These are phyloP conservation scores for Pythium guiyangense DNA, from an alignment of 352 stramenopile species.

Conservation along the genomic window DNA sequence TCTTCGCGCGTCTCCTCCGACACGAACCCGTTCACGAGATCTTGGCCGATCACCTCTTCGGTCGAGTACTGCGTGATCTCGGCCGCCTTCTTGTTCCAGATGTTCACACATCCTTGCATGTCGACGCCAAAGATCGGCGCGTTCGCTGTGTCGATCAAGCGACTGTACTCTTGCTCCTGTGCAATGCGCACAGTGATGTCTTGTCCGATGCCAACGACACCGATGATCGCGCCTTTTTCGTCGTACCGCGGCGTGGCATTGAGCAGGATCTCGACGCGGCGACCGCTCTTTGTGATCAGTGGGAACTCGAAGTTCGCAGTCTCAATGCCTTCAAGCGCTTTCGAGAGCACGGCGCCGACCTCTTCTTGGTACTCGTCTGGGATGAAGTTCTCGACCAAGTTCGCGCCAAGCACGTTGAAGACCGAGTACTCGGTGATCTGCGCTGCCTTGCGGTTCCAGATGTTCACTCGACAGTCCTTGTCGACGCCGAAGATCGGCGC, in stretches of 20 bases:
- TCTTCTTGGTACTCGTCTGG: slow-evolving; percentile 44
- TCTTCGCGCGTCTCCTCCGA: slow-evolving; percentile 18
- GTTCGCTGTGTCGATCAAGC: slow-evolving; percentile 64
- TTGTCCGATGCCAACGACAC: slow-evolving; percentile 37
- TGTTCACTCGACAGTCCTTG: slow-evolving; percentile 59
- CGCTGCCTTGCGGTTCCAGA: slow-evolving; percentile 79
- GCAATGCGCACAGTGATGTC: slow-evolving; percentile 65
- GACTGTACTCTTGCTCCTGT: slow-evolving; percentile 56
- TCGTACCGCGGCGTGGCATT: slow-evolving; percentile 56
- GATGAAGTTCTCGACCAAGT: slow-evolving; percentile 79
- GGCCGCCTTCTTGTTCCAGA: slow-evolving; percentile 84
- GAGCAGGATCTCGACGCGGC: slow-evolving; percentile 41
- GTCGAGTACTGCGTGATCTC: slow-evolving; percentile 82
- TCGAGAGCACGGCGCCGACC: slow-evolving; percentile 45
- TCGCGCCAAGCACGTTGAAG: slow-evolving; percentile 58
- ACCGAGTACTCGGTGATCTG: slow-evolving; percentile 75
- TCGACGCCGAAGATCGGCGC: slow-evolving; percentile 82
- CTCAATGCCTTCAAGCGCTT: slow-evolving; percentile 43
- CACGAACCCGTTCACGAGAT: slow-evolving; percentile 40
- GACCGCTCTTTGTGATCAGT: slow-evolving; percentile 47
- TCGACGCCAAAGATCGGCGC: slow-evolving; percentile 65
- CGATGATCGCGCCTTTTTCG: slow-evolving; percentile 18
- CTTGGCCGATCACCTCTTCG: slow-evolving; percentile 74
- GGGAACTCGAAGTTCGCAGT: slow-evolving; percentile 62
- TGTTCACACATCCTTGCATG: too few relatives aligned